Conservation (phyloP, 2,329 filamentous ascomycete species). For the Sporothrix brasiliensis region DNA sequence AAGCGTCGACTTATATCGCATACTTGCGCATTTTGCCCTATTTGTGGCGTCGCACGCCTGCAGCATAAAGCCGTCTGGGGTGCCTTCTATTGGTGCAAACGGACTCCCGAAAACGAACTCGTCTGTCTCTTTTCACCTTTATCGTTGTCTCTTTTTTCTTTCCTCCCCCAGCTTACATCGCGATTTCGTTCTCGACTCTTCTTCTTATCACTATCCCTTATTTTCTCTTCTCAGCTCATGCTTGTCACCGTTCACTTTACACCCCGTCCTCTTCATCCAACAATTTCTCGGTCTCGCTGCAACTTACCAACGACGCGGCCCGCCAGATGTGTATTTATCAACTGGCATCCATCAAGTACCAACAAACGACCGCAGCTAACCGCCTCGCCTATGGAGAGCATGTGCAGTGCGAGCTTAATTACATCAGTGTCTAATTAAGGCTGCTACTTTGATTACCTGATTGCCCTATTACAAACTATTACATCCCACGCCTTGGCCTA, state of each 20-base stretch:
- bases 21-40: constrained; percentile 20
- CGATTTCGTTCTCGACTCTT: constrained; percentile 4
- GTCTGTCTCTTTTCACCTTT: constrained; percentile 12
- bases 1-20: background rate
- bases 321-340: background rate
- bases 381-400: background rate
- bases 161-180: constrained; percentile 8
- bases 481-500: constrained; percentile 18
- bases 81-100: constrained; percentile 13
- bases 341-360: background rate
- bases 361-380: background rate
- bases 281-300: background rate
- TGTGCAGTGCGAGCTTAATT: constrained; percentile 1
- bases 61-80: background rate
- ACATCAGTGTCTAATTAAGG: background rate
- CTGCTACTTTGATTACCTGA: constrained; percentile 3
- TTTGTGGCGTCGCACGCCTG: background rate
- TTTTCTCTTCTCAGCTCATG: background rate
- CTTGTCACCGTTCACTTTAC: background rate
- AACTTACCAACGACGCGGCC: background rate
- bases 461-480: background rate
- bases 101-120: background rate
- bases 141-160: background rate
- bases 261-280: background rate
- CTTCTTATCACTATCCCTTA: background rate